Percentiles rank a stretch among this genome's conserved stretches.
Conservation (phyloP, 2,329 filamentous ascomycete genomes). For the Diplodia corticola region DNA sequence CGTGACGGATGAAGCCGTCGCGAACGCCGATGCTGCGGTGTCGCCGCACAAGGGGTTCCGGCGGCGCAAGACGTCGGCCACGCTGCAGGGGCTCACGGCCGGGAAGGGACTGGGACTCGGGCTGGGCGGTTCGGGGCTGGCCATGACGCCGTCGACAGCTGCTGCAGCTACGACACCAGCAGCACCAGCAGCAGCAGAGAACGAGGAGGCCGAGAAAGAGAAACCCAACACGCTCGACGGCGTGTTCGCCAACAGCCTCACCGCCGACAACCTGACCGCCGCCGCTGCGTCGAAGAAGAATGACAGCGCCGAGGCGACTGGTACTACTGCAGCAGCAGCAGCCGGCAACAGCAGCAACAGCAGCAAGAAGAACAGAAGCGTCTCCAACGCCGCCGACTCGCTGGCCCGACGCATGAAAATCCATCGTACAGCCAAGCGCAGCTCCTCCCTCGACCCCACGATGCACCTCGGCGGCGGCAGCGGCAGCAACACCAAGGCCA, state of each 20-base stretch:
- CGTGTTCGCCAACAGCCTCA: neutral
- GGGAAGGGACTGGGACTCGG: neutral
- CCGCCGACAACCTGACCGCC: neutral
- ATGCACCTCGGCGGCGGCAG: neutral
- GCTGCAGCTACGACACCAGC: too few relatives aligned
- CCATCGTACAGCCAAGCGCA: neutral
- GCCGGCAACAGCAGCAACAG: too few relatives aligned
- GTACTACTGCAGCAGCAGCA: too few relatives aligned
- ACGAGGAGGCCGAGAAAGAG: neutral
- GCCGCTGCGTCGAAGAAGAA: too few relatives aligned
- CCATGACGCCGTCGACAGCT: neutral
- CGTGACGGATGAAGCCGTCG: neutral
- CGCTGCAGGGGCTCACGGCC: neutral
- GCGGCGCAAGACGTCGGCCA: neutral
- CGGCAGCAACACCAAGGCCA: neutral
- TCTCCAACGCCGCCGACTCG: neutral
- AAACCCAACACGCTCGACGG: neutral
- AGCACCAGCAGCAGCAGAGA: neutral
- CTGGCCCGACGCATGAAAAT: neutral
- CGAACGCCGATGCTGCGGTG: neutral
- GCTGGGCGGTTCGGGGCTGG: neutral
- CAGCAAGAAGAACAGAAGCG: neutral
- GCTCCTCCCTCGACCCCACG: neutral
- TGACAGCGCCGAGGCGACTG: neutral
- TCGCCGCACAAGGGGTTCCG: neutral